A percentile compares a stretch with the other conserved stretches of the same genome.
Conservation (phyloP, 75 land plant genomes). For the Picea sitchensis region DNA sequence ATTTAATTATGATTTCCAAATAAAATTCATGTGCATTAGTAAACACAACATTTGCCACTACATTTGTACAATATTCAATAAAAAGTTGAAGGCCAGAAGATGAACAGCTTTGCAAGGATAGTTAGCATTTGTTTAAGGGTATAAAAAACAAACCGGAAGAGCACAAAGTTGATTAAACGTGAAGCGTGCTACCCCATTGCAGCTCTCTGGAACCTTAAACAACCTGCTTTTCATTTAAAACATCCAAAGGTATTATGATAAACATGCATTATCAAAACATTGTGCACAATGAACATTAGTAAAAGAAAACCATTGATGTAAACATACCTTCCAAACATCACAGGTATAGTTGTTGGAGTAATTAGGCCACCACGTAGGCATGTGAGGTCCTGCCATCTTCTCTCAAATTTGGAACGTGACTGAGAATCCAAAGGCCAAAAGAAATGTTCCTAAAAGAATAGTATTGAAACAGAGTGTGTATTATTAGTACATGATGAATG, state of each 20-base stretch:
- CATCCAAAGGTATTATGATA: neutral
- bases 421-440: slow-evolving; percentile 74
- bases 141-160: slow-evolving; percentile 56
- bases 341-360: slow-evolving; percentile 52
- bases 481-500: neutral
- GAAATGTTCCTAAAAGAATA: slow-evolving; percentile 48
- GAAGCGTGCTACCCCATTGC: slow-evolving; percentile 88
- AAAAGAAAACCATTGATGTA: no score
- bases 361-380: slow-evolving; percentile 41
- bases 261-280: neutral
- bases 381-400: slow-evolving; percentile 52
- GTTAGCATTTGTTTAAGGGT: neutral
- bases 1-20: neutral
- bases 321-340: slow-evolving; percentile 95
- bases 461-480: neutral
- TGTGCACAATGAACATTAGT: no score
- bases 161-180: slow-evolving; percentile 92
- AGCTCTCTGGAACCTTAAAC: slow-evolving; percentile 79
- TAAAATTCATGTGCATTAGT: neutral
- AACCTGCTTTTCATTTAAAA: slow-evolving; percentile 30
- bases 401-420: slow-evolving; percentile 39
- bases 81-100: neutral
- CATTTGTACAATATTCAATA: neutral
- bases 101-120: neutral
- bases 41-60: neutral